These are phyloP conservation scores for Bathelium albidoporum DNA, from an alignment of 495 filamentous ascomycete species.

Conservation along the genomic window DNA sequence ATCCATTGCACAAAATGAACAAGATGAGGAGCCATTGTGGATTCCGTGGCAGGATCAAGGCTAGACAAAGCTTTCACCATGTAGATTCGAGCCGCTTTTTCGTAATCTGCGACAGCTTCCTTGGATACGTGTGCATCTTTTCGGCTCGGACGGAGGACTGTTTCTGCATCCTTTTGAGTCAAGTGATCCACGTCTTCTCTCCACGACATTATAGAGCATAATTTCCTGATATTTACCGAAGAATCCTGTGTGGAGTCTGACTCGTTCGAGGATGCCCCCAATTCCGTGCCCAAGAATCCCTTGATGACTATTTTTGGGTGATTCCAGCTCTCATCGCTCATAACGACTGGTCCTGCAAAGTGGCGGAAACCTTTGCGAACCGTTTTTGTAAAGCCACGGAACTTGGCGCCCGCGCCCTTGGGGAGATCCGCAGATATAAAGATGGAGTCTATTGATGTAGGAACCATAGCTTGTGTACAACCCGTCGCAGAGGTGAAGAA, in stretches of 20 bases:
- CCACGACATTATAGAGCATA: neutral
- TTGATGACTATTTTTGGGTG: neutral
- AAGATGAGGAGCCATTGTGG: conserved; percentile 4
- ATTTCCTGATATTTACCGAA: conserved; percentile 4
- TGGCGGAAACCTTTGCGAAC: neutral
- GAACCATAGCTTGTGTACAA: conserved; percentile 1
- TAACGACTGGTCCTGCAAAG: neutral
- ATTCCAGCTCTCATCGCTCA: neutral
- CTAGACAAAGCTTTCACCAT: neutral
- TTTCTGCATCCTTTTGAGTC: conserved; percentile 2
- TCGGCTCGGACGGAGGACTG: neutral
- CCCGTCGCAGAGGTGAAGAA: neutral
- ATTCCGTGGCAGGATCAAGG: neutral
- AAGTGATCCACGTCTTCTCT: conserved; percentile 4
- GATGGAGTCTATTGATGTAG: conserved; percentile 2
- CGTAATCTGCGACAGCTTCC: neutral
- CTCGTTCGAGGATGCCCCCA: neutral
- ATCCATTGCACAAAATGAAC: conserved; percentile 5
- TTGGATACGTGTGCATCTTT: neutral
- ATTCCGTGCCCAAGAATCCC: conserved; percentile 1
- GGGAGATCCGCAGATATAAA: conserved; percentile 1
- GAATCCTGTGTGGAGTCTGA: neutral
- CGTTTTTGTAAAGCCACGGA: neutral
- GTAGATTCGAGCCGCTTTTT: conserved; percentile 3
- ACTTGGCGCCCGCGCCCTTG: neutral